Evolutionary conservation across 169 alveolate species (phyloP), one percentile per base, ranked within the genome.

Genomic region (Plasmodium malariae): DNA sequence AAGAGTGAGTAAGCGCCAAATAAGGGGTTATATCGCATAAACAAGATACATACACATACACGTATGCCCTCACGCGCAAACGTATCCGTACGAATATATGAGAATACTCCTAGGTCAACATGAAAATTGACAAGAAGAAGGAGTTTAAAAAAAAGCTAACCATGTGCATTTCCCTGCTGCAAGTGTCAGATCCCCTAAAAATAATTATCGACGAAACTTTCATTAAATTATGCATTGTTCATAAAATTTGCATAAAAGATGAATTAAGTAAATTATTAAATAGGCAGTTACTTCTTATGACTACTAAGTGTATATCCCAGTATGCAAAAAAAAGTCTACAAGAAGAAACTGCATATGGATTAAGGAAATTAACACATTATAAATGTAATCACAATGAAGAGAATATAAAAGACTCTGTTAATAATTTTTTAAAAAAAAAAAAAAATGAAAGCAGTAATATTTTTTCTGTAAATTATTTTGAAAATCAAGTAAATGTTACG

Each of bases 171-270:
- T 67, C 91, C 19, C 57, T 83, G 45, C 28, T 83, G 24, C 85
- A 83, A 68, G 91, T 67, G 2, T 45, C 60, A 11, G 91, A 83
- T 21, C 91, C 91, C 28, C 54, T 83, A 26, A 83, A 83, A 57
- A 69, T 83, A 55, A 83, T 83, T 71, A 28, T 67, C 12, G 91
- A 83, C 54, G 91, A 83, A 24, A 83, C 85, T 2, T 83, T 83
- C 48, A 54, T 83, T 32, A 67, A 68, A 28, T 43, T 65, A 2
- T 83, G 91, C n/a, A 83, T 83, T 67, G 45, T 51, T 30, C 85
- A 67, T 57, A 83, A 83, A 34, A 83, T 83, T 12, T 43, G 85
- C 11, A 67, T 83, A 4, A 83, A 83, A 67, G 91, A 83, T 17
- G 91, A 83, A 17, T 48, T 83, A 40, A 30, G 17, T 3, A 83